Evolutionary conservation across 192 early-diverging fungal species (phyloP).

Genomic region (Linnemannia zychae): DNA sequence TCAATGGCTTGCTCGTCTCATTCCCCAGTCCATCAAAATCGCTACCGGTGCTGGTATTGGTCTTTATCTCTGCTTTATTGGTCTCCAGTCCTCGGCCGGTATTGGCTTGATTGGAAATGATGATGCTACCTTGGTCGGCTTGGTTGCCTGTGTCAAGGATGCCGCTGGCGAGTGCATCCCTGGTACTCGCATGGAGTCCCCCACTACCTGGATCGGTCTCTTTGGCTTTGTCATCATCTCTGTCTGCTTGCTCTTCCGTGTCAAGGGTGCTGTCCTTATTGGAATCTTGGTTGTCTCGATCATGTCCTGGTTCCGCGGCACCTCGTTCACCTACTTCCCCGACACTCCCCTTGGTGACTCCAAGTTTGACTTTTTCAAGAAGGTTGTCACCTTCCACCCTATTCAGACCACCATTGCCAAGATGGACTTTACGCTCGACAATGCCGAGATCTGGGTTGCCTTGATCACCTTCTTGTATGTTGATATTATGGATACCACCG

Average conservation of each 20-base stretch:
- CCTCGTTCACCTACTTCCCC: slow-evolving; percentile 82
- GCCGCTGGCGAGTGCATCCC: slow-evolving; percentile 64
- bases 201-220: slow-evolving; percentile 80
- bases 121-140: slow-evolving; percentile 74
- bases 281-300: slow-evolving; percentile 79
- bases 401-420: slow-evolving; percentile 68
- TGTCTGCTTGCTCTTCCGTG: slow-evolving; percentile 72
- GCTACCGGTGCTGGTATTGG: slow-evolving; percentile 85
- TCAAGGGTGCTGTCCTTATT: slow-evolving; percentile 80
- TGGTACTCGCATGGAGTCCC: slow-evolving; percentile 72
- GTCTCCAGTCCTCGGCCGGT: slow-evolving; percentile 83
- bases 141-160: slow-evolving; percentile 68
- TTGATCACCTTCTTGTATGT: slow-evolving; percentile 89
- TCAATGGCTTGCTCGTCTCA: slow-evolving; percentile 81
- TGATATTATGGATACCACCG: slow-evolving; percentile 90
- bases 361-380: slow-evolving; percentile 78
- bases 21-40: slow-evolving; percentile 80
- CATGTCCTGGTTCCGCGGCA: slow-evolving; percentile 81
- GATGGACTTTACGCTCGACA: slow-evolving; percentile 74
- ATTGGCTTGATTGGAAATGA: slow-evolving; percentile 79
- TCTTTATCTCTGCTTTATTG: slow-evolving; percentile 84
- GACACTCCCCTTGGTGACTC: slow-evolving; percentile 71
- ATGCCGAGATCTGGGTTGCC: slow-evolving; percentile 80
- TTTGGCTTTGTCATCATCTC: slow-evolving; percentile 82
- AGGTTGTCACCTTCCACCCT: slow-evolving; percentile 75